Percentiles rank a stretch among this genome's conserved stretches.
Evolutionary conservation across 176 grass and related monocot genomes (phyloP).

Genomic region (Puccinellia tenuiflora): DNA sequence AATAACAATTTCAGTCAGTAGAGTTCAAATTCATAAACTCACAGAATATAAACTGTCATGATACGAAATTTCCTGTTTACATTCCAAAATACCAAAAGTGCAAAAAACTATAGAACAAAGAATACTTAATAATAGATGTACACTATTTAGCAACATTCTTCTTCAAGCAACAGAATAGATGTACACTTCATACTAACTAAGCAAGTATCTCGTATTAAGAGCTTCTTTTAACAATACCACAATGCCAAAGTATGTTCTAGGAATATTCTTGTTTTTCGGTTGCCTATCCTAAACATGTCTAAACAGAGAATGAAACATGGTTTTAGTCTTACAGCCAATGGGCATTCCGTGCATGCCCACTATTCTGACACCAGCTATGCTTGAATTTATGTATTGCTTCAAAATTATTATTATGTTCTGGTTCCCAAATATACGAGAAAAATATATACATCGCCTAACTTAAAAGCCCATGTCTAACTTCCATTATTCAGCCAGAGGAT

Average conservation of each 20-base stretch:
- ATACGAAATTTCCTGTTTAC: background rate
- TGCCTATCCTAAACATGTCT: background rate
- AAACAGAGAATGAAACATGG: background rate
- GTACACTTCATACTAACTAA: background rate
- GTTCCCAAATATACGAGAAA: background rate
- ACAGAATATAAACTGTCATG: background rate
- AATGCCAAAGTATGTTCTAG: background rate
- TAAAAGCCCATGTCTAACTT: background rate
- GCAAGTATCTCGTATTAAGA: background rate
- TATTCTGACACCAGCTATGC: background rate
- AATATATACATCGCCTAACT: background rate
- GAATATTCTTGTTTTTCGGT: background rate
- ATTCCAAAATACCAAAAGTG: background rate
- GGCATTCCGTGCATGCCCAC: background rate
- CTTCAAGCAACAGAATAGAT: background rate
- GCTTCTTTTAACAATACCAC: background rate
- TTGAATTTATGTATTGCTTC: background rate
- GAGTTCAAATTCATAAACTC: background rate
- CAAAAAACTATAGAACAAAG: background rate
- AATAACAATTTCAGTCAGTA: background rate
- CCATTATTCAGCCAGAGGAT: background rate
- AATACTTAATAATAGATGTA: background rate
- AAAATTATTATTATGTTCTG: background rate
- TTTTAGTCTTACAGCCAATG: background rate
- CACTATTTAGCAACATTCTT: too few relatives aligned